Evolutionary conservation across 345 rosid genomes (phyloP), one percentile per base, ranked within the genome.

Genomic region (Psidium friedrichsthalianum): DNA sequence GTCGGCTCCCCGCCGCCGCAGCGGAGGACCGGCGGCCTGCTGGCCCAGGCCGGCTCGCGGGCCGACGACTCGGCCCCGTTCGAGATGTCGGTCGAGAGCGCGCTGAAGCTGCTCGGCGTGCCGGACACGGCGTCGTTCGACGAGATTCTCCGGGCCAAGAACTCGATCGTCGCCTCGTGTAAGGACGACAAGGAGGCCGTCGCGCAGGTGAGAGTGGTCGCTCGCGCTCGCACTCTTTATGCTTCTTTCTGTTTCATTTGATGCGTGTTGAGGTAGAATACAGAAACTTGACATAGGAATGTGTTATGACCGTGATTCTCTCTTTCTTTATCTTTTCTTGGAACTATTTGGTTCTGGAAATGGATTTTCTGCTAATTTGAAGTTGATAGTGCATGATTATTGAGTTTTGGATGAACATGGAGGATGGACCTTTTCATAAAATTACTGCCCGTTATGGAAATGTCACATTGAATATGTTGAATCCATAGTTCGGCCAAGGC

Each of bases 1-100:
- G n/a, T 89, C 10, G 57, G 6, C 40, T 36, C 83, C 36, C 81
- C 87, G 6, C 61, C 80, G 83, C 87, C 89, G 14, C 56, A 87
- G 74, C 93, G 92, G 59, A 76, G 82, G 29, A 84, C 87, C 83
- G 84, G 89, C 14, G 86, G 89, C 11, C 56, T 44, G 27, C 85
- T n/a, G 88, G 87, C 61, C n/a, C 85, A 83, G 85, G 95, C 98
- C 18, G 93, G 96, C 81, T 94, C 95, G 42, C 90, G 95, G 56
- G 96, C 98, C 25, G 98, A 96, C 56, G 99, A 97, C 88, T 94
- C 99, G 5, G 93, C 92, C 18, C 96, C 98, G 55, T 95, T 88
- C 86, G 98, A 94, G 91, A 97, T 96, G 99, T 97, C 99, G 42
- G 93, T 96, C 69, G 99, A 97, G 91, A 94, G 87, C 91, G 98